These are phyloP conservation scores for Striga hermonthica DNA, from an alignment of 305 asterid species.

Conservation along the genomic window DNA sequence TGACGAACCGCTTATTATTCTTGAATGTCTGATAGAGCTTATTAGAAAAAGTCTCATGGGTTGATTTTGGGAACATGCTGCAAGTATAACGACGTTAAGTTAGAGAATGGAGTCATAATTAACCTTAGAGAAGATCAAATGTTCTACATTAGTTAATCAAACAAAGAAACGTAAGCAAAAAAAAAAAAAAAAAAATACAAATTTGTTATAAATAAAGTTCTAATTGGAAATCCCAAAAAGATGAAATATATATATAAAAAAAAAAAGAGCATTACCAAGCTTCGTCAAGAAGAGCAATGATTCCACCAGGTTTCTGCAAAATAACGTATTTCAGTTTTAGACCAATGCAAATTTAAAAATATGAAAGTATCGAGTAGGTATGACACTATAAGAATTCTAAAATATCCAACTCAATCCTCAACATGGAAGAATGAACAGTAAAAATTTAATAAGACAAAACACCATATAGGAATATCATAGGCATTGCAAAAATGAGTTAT, in stretches of 20 bases:
- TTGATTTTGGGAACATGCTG: constrained; percentile 99
- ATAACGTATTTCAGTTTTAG: constrained; percentile 28
- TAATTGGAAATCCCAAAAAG: constrained; percentile 12
- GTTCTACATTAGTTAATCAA: constrained; percentile 21
- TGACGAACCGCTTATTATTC: constrained; percentile 84
- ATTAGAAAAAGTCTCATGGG: constrained; percentile 92
- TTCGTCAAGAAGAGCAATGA: constrained; percentile 91
- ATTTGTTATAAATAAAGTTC: constrained; percentile 17
- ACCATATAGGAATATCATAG: constrained; percentile 2
- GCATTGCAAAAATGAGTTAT: background rate
- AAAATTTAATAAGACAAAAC: constrained; percentile 18
- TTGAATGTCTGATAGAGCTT: constrained; percentile 95
- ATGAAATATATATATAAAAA: constrained; percentile 26
- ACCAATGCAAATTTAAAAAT: constrained; percentile 9
- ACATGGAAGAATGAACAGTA: constrained; percentile 18
- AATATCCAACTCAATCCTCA: constrained; percentile 27
- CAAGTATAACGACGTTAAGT: constrained; percentile 35
- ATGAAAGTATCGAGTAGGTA: background rate
- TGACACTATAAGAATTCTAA: background rate
- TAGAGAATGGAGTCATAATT: constrained; percentile 31
- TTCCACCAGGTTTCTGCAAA: constrained; percentile 99
- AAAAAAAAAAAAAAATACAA: constrained; percentile 1
- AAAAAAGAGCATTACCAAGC: constrained; percentile 66
- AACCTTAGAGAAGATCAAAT: constrained; percentile 19
- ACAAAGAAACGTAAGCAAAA: constrained; percentile 12